Evolutionary conservation across 176 grass and related monocot genomes (phyloP).

Genomic region (Eragrostis curvula): DNA sequence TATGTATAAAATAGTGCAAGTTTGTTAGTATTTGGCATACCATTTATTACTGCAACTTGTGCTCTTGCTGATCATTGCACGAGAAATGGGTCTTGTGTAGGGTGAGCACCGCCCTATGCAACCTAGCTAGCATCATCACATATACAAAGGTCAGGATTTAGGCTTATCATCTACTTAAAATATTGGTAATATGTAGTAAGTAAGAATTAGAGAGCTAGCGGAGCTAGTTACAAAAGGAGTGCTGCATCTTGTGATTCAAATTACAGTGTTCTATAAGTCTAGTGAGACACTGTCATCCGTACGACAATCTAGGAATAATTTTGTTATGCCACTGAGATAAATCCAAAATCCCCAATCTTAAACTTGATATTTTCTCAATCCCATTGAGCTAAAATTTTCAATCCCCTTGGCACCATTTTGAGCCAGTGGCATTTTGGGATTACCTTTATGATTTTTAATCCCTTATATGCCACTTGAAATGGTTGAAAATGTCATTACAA

Average conservation of each 20-base stretch:
- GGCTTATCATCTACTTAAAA: conserved; percentile 24
- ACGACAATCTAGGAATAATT: too few relatives aligned
- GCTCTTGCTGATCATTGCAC: conserved; percentile 5
- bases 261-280: background rate
- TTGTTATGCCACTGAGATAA: too few relatives aligned
- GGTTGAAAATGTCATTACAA: too few relatives aligned
- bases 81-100: background rate
- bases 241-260: conserved; percentile 3
- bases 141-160: background rate
- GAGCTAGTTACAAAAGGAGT: background rate
- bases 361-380: too few relatives aligned
- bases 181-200: background rate
- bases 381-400: too few relatives aligned
- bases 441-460: too few relatives aligned
- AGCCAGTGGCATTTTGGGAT: too few relatives aligned
- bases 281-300: background rate
- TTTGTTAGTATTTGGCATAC: background rate
- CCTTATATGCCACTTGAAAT: too few relatives aligned
- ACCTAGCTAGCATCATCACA: background rate
- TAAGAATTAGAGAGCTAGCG: background rate
- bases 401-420: too few relatives aligned
- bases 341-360: too few relatives aligned
- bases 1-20: background rate
- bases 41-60: conserved; percentile 30
- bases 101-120: background rate